Base-by-base conservation (phyloP, 305 asterid species). In the Euphrasia arctica region DNA sequence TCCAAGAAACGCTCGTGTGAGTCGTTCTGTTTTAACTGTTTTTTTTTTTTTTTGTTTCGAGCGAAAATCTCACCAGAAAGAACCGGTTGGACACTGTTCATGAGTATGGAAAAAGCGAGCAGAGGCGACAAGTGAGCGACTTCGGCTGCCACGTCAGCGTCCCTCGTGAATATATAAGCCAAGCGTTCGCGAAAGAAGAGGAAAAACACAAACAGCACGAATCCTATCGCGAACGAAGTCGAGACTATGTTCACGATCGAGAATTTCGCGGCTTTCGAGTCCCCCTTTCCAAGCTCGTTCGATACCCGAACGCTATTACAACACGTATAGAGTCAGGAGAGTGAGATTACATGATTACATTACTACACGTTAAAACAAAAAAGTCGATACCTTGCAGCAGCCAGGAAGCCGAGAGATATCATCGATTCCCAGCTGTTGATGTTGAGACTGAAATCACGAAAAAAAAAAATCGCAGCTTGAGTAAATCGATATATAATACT, bases 381-480 rank as follows among this genome's bases (percentile, higher is more conserved):
- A 51, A 13, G 3, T 78, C 81, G 95, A 18, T 18, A 18, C 22
- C 95, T 81, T 15, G 88, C 90, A 59, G 90, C 95, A 41, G 85
- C 90, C 69, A 79, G 52, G 83, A 87, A 87, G 68, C 86, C 95
- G 60, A 87, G 64, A 55, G 90, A 69, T 51, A 87, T 74, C 88
- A 84, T 87, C 90, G 81, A 73, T 67, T 79, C 90, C 95, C 95
- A 84, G 43, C 95, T 87, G 71, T 64, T 85, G 60, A 87, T 83
- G 73, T 81, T 83, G 49, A 84, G 82, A 66, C 95, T 87, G 83
- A 73, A 57, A 57, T 6, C 0, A 47, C 52, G 22, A 18, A 10
- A 47, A 6, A 51, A 51, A 0, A 51, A 5, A 5, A 18, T 18
- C 22, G 22, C 22, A 18, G 22, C 22, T 18, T 18, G 22, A 18